Percentiles rank a stretch among this genome's conserved stretches.
phyloP scores from a whole-genome alignment of 2,329 filamentous ascomycete genomes.

The Pseudogymnoascus sp. region DNA sequence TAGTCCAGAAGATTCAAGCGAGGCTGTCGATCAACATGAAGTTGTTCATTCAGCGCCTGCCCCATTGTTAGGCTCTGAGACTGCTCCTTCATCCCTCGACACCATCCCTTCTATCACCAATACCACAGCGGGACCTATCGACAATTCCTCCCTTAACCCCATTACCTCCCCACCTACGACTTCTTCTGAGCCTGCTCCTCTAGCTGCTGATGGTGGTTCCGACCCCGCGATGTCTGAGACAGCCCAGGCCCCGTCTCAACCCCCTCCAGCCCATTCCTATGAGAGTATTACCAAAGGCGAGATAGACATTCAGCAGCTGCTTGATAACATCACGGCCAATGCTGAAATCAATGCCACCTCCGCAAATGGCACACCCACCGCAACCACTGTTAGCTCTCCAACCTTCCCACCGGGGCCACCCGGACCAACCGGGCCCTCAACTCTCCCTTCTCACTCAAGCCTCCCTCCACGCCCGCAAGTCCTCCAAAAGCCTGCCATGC shows the following conservation, averaged over 20 bases:
- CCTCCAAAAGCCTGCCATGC: constrained; percentile 10
- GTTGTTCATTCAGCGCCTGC: constrained; percentile 17
- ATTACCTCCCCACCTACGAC: constrained; percentile 13
- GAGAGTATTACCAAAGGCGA: constrained; percentile 24
- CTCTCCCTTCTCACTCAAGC: constrained; percentile 27
- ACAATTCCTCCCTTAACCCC: constrained; percentile 17
- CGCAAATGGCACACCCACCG: constrained; percentile 14
- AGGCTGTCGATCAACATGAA: constrained; percentile 22
- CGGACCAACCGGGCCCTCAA: constrained; percentile 14
- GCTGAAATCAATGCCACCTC: constrained; percentile 26
- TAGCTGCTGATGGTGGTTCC: constrained; percentile 10
- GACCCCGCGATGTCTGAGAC: constrained; percentile 15
- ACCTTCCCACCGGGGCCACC: constrained; percentile 16
- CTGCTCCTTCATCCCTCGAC: constrained; percentile 16
- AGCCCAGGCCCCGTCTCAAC: constrained; percentile 12
- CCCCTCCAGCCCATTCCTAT: constrained; percentile 15
- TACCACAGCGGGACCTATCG: constrained; percentile 8
- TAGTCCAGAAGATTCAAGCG: constrained; percentile 27
- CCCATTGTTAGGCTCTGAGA: constrained; percentile 19
- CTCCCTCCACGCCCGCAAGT: constrained; percentile 28
- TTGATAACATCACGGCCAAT: constrained; percentile 31
- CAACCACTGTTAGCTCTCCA: constrained; percentile 18
- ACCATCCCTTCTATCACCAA: constrained; percentile 2
- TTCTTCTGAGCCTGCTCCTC: constrained; percentile 8
- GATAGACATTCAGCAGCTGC: constrained; percentile 30